Evolutionary conservation across 257 asterid species (phyloP).

Genomic region (Capsicum rhomboideum): DNA sequence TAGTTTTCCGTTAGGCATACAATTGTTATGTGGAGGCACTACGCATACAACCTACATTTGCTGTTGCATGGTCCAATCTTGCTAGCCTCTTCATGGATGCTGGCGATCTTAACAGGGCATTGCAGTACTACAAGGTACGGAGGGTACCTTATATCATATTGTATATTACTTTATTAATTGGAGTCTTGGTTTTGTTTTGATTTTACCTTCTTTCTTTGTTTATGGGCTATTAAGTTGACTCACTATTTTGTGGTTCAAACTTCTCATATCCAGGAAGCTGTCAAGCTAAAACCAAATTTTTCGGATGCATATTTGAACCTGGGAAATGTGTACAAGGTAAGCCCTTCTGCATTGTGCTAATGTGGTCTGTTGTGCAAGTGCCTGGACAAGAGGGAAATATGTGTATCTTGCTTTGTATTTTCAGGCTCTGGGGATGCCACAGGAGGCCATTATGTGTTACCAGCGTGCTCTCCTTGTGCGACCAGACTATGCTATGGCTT

Average conservation of each 20-base stretch:
- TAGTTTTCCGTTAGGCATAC: constrained; percentile 52
- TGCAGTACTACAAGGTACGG: constrained; percentile 89
- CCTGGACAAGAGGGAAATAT: constrained; percentile 41
- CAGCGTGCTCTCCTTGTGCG: constrained; percentile 87
- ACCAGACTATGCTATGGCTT: constrained; percentile 95
- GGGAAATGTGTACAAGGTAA: constrained; percentile 98
- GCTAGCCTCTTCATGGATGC: constrained; percentile 98
- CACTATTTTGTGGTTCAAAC: constrained; percentile 1
- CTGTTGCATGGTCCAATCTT: constrained; percentile 99
- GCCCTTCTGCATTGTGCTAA: constrained; percentile 33
- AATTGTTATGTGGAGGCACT: constrained; percentile 91
- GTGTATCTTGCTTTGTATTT: constrained; percentile 43
- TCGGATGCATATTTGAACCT: constrained; percentile 87
- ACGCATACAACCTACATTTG: constrained; percentile 87
- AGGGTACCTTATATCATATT: neutral
- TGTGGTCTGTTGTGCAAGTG: constrained; percentile 38
- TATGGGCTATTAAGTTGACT: constrained; percentile 2
- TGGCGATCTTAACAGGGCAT: constrained; percentile 87
- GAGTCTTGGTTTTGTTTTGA: neutral
- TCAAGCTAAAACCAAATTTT: constrained; percentile 89
- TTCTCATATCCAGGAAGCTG: constrained; percentile 72
- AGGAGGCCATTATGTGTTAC: constrained; percentile 88
- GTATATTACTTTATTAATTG: neutral
- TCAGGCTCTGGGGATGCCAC: constrained; percentile 93
- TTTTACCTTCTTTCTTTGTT: neutral